Base-by-base conservation (phyloP, 225 moss, liverwort and hornwort species). In the Bryoerythrophyllum caledonicum region DNA sequence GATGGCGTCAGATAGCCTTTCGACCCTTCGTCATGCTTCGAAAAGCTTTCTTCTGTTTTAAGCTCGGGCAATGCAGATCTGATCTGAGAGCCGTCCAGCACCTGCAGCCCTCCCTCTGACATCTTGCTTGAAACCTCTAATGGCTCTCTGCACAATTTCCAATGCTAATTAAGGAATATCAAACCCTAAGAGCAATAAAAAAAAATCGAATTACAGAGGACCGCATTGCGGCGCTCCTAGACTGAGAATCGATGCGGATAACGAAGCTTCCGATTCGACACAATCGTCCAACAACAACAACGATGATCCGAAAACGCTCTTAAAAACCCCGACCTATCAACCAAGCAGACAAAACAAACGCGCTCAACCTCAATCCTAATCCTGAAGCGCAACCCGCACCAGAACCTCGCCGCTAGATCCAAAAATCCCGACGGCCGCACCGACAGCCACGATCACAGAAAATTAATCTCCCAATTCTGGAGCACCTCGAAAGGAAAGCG, bases 31-130 rank as follows among this genome's bases (percentile, higher is more conserved):
- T 84, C 86, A 54, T 76, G 76, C 75, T 81, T 69, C 26, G 28
- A 66, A 40, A 87, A 90, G 3, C 53, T 54, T 20, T 78, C 82
- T 75, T 78, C 82, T 0, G 78, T 21, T 37, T 84, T 76, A 40
- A 87, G 43, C 6, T 82, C 72, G 17, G 87, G 80, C 76, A 85
- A 74, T 56, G 78, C 84, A 65, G 72, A 74, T 80, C 79, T 84
- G 64, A 90, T 87, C 46, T 69, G 87, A 74, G 89, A 90, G 17
- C 89, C 89, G 38, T 90, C 89, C 48, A 90, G 84, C 61, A 90
- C 76, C 59, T 85, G 83, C 44, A 83, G 40, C 41, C 79, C 83
- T 72, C 74, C 85, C 44, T 83, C 88, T 64, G 88, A 82, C 88
- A 82, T 85, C 60, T 38, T 81, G 84, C 37, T 66, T 53, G 27